Conservation (phyloP, 345 rosid genomes). For the Orychophragmus violaceus region DNA sequence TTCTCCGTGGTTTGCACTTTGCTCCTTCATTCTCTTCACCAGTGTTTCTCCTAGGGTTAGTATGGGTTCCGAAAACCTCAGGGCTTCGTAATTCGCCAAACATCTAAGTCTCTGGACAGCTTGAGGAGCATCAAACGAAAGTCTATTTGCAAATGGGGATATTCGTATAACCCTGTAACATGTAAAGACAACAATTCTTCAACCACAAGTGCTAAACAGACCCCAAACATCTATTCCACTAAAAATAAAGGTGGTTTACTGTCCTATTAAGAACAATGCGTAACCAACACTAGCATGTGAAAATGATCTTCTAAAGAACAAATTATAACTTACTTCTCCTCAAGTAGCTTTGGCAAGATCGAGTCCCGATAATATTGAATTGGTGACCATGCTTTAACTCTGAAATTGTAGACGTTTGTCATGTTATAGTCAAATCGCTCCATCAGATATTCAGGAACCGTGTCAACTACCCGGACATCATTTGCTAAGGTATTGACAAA, state of each 20-base stretch:
- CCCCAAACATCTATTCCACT: background rate
- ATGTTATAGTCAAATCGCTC: constrained; percentile 90
- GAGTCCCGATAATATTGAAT: constrained; percentile 77
- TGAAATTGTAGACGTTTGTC: constrained; percentile 93
- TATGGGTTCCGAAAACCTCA: constrained; percentile 72
- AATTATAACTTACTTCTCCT: constrained; percentile 75
- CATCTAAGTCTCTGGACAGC: constrained; percentile 91
- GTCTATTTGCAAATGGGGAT: constrained; percentile 97
- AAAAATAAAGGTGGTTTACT: background rate
- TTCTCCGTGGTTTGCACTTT: constrained; percentile 62
- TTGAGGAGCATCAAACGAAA: constrained; percentile 93
- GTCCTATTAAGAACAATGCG: background rate
- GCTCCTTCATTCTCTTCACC: constrained; percentile 96
- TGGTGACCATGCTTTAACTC: constrained; percentile 97
- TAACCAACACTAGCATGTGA: background rate
- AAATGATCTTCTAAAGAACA: background rate
- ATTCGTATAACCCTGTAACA: constrained; percentile 82
- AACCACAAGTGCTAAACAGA: constrained; percentile 6
- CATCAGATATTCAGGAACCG: constrained; percentile 85
- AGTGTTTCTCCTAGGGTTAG: constrained; percentile 66
- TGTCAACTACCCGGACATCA: constrained; percentile 78
- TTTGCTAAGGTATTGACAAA: constrained; percentile 63
- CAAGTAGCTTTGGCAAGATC: constrained; percentile 81
- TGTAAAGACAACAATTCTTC: constrained; percentile 16
- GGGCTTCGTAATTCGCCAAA: constrained; percentile 87